These are phyloP conservation scores for Jaltomata sinuosa DNA, from an alignment of 257 asterid species.

Conservation along the genomic window DNA sequence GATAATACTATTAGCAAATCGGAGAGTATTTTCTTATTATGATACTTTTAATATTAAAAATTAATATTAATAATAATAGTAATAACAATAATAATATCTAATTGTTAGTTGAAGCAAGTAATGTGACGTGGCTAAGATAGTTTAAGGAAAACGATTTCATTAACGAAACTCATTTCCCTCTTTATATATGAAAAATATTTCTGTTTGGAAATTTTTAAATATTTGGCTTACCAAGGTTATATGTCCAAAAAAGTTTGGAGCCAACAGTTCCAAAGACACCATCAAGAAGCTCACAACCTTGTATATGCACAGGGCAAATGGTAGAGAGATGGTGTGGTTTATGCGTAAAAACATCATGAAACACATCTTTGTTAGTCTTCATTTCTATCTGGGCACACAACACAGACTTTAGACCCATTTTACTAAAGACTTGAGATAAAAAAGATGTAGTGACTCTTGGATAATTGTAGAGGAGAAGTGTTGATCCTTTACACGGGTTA, in stretches of 20 bases:
- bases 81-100: not conserved
- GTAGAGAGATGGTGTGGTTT: slow-evolving; percentile 11
- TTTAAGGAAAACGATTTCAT: not conserved
- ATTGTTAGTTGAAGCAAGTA: not conserved
- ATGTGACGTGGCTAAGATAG: not conserved
- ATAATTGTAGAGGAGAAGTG: not conserved
- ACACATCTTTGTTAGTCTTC: not conserved
- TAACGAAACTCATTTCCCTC: not conserved
- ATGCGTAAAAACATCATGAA: slow-evolving; percentile 6
- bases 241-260: slow-evolving; percentile 6
- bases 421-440: not conserved
- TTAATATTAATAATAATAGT: too few relatives aligned
- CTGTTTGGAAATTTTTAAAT: not conserved
- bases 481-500: not conserved
- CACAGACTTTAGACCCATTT: not conserved
- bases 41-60: too few relatives aligned
- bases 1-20: not conserved
- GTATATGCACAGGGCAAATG: not conserved
- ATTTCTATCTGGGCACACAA: not conserved
- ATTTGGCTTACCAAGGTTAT: slow-evolving; percentile 2
- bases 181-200: not conserved
- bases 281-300: slow-evolving; percentile 3
- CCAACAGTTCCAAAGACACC: slow-evolving; percentile 5
- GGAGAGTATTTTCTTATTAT: too few relatives aligned
- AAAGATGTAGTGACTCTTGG: not conserved